Conservation (phyloP, 257 asterid genomes). For the Penstemon newberryi region DNA sequence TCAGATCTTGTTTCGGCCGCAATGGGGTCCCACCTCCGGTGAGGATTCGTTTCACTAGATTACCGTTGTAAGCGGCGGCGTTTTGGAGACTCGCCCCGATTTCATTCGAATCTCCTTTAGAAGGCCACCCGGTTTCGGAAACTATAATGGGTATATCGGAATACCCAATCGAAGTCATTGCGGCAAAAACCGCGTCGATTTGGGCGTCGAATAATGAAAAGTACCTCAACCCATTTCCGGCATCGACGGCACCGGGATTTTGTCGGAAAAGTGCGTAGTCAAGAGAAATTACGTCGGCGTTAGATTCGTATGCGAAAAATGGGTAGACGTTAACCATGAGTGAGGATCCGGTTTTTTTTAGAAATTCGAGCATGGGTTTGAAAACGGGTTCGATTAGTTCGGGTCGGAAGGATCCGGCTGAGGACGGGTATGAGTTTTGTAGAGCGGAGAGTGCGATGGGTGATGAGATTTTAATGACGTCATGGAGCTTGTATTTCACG, state of each 20-base stretch:
- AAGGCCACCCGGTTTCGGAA: conserved; percentile 95
- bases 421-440: conserved; percentile 84
- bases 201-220: conserved; percentile 85
- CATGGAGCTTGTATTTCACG: conserved; percentile 50
- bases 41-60: conserved; percentile 63
- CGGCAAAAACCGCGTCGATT: conserved; percentile 84
- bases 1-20: conserved; percentile 61
- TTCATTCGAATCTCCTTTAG: conserved; percentile 79
- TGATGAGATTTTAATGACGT: conserved; percentile 61
- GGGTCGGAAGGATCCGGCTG: conserved; percentile 73
- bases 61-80: conserved; percentile 89
- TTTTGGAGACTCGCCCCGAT: conserved; percentile 68
- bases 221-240: conserved; percentile 69
- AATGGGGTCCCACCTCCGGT: conserved; percentile 84
- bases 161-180: conserved; percentile 66
- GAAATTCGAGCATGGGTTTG: conserved; percentile 77
- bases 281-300: conserved; percentile 69
- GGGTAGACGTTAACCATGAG: conserved; percentile 89
- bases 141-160: conserved; percentile 58
- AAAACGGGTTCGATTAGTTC: conserved; percentile 60
- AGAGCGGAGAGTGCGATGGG: conserved; percentile 81
- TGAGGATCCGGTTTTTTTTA: conserved; percentile 65
- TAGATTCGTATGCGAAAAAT: conserved; percentile 79
- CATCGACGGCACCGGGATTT: conserved; percentile 76
- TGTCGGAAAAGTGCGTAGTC: conserved; percentile 80